Evolutionary conservation across 2,329 filamentous ascomycete species (phyloP).

Genomic region (Talaromyces verruculosus): DNA sequence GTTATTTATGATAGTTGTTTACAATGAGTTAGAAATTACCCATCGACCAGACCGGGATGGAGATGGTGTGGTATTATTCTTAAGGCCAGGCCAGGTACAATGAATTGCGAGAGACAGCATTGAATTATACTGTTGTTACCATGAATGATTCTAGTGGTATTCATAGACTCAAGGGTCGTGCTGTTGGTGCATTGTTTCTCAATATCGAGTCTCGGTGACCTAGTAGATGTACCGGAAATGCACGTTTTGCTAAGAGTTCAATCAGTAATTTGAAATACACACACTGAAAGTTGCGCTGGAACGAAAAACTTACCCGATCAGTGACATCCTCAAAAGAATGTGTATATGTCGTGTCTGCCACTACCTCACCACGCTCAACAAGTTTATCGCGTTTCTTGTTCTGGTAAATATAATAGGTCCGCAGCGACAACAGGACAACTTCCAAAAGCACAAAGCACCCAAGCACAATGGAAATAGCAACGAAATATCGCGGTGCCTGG

Average conservation of each 20-base stretch:
- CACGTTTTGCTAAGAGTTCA: background rate
- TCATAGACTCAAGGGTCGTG: background rate
- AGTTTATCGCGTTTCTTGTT: slow-evolving; percentile 6
- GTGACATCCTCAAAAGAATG: slow-evolving; percentile 11
- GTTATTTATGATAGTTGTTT: background rate
- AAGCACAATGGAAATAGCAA: background rate
- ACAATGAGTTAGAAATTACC: background rate
- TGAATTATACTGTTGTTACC: background rate
- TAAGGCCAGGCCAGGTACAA: background rate
- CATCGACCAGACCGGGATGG: background rate
- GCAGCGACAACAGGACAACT: background rate
- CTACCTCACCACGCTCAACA: slow-evolving; percentile 5
- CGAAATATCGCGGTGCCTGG: slow-evolving; percentile 47
- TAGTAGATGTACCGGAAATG: background rate
- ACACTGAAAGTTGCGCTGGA: background rate
- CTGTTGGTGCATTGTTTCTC: background rate
- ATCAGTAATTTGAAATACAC: background rate
- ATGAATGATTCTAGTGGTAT: background rate
- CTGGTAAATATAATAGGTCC: slow-evolving; percentile 5
- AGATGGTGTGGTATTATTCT: background rate
- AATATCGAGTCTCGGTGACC: background rate
- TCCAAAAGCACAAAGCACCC: slow-evolving; percentile 13
- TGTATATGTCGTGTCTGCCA: background rate
- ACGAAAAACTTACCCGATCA: background rate
- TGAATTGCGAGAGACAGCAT: background rate